These are phyloP conservation scores for Fusarium tuaranense DNA, from an alignment of 2,329 filamentous ascomycete species.

Conservation along the genomic window DNA sequence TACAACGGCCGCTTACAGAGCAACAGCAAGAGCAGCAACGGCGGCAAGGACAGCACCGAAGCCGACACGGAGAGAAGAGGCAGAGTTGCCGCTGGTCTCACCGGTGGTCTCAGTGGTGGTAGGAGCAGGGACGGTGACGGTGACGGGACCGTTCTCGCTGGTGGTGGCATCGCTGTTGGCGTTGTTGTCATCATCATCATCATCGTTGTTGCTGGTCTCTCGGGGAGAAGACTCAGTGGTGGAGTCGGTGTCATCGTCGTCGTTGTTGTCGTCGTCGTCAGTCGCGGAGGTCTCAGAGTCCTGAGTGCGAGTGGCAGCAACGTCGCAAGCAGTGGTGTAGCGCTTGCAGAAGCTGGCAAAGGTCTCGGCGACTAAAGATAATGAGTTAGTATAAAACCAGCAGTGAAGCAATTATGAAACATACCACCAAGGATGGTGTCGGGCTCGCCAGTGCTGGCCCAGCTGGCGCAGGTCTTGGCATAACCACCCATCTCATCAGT, in stretches of 20 bases:
- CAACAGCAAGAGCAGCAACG: conserved; percentile 36
- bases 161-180: conserved; percentile 9
- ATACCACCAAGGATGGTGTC: conserved; percentile 43
- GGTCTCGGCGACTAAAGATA: conserved; percentile 42
- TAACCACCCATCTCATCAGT: conserved; percentile 47
- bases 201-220: conserved; percentile 7
- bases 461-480: conserved; percentile 46
- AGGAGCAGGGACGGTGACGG: conserved; percentile 36
- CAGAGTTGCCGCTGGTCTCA: conserved; percentile 29
- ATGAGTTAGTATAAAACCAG: conserved; percentile 22
- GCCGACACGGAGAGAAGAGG: conserved; percentile 32
- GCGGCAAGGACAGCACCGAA: conserved; percentile 39
- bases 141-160: conserved; percentile 24
- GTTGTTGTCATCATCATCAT: not conserved
- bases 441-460: conserved; percentile 45
- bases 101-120: conserved; percentile 21
- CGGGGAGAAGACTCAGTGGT: conserved; percentile 16
- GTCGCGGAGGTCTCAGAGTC: conserved; percentile 19
- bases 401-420: not conserved
- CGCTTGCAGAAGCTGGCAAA: conserved; percentile 47
- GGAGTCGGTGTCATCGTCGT: conserved; percentile 11
- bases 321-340: conserved; percentile 45
- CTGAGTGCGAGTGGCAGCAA: conserved; percentile 9
- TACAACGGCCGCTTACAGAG: conserved; percentile 35
- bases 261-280: conserved; percentile 8